phyloP scores from a whole-genome alignment of 2,329 filamentous ascomycete species.

The Calycina marina region DNA sequence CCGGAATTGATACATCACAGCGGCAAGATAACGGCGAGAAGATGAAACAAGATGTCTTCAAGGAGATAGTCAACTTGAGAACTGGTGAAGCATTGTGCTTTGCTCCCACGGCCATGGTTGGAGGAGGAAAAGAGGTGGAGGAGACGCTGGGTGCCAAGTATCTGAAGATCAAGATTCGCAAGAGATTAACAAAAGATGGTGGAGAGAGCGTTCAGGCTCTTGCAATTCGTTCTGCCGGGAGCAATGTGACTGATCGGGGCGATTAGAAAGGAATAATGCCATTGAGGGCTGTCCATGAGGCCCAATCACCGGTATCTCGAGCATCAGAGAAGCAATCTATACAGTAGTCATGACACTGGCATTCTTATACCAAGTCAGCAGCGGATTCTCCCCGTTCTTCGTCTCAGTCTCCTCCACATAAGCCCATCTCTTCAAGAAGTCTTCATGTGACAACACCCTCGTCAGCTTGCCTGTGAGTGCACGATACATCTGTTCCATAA shows the following conservation, averaged over 20 bases:
- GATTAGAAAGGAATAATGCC: too few species aligned
- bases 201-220: slow-evolving; percentile 3
- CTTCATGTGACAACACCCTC: slow-evolving; percentile 70
- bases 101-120: slow-evolving; percentile 29
- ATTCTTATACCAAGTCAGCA: slow-evolving; percentile 90
- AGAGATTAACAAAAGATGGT: slow-evolving; percentile 1
- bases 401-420: slow-evolving; percentile 83
- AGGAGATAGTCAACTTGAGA: slow-evolving; percentile 30
- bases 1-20: slow-evolving; percentile 24
- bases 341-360: slow-evolving; percentile 84
- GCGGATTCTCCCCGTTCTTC: slow-evolving; percentile 79
- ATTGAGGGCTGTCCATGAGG: too few species aligned
- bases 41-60: slow-evolving; percentile 23
- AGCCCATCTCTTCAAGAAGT: slow-evolving; percentile 83
- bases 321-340: slow-evolving; percentile 27
- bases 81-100: slow-evolving; percentile 36
- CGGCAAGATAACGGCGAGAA: slow-evolving; percentile 12
- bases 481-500: slow-evolving; percentile 84
- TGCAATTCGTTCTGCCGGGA: too few species aligned
- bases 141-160: slow-evolving; percentile 31
- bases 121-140: slow-evolving; percentile 22
- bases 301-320: not conserved
- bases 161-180: slow-evolving; percentile 32
- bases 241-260: too few species aligned
- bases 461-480: slow-evolving; percentile 88